Evolutionary conservation across 1,139 yeast species (phyloP), one percentile per base, ranked within the genome.

Genomic region (Candida anutae): DNA sequence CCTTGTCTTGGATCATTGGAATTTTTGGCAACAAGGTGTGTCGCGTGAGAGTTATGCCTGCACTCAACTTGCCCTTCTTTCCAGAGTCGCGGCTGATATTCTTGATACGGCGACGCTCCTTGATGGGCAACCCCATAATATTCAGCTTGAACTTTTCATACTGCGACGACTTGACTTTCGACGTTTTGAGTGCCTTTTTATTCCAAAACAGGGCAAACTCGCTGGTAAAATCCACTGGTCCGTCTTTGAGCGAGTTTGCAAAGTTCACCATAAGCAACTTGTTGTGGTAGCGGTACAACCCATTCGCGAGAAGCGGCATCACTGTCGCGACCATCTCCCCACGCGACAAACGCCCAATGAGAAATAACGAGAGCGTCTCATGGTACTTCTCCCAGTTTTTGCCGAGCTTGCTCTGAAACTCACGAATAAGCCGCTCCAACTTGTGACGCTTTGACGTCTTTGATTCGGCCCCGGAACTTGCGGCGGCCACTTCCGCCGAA

Each of bases 361-460:
- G 63, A 42, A 84, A 88, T 29, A 73, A 59, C 34, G 93, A 77
- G 21, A 88, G 66, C 5, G 84, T 68, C 36, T 79, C 83, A 38
- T 94, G 90, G 52, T 88, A 88, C 35, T 72, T 71, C 40, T 81
- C 90, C 98, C 98, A 88, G 36, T 74, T 69, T 32, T 63, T 59
- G 0, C 96, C 96, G 33, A 88, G 53, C 34, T 69, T 63, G 30
- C 66, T 65, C 38, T 83, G 90, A 38, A 88, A 74, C 35, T 81
- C 88, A 27, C 73, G 66, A 48, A 88, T 84, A 36, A 85, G 63
- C 3, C 60, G 53, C 41, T 83, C 93, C 16, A 88, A 68, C 37
- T 85, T 94, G 21, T 79, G 61, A 36, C 94, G 62, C 37, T 68
- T 70, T 31, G 39, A 43, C 10, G 37, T 40, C 28, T 40, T 44